These are phyloP conservation scores for Rhododendron mucronatum DNA, from an alignment of 148 eudicot genomes.

Conservation along the genomic window DNA sequence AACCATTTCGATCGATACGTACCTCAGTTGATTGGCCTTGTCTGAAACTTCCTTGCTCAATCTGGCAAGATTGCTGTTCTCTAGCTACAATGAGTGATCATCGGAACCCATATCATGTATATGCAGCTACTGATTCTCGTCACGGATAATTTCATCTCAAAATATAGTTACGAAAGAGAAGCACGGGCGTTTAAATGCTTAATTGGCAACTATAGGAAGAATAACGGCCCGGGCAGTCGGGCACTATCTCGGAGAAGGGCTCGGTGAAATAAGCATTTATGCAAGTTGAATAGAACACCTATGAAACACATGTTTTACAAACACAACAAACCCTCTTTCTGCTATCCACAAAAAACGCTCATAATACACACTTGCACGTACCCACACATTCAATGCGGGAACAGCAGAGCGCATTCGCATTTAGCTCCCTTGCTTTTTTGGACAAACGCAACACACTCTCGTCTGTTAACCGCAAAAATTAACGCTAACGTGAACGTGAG, in stretches of 20 bases:
- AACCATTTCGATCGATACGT: not conserved
- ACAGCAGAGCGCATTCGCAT: not conserved
- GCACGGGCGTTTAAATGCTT: not conserved
- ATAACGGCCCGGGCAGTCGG: no score
- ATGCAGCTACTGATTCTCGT: not conserved
- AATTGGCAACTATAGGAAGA: not conserved
- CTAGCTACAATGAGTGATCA: slow-evolving; percentile 26
- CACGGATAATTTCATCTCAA: not conserved
- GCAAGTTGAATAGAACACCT: no score
- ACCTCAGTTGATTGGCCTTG: slow-evolving; percentile 43
- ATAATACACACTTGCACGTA: not conserved
- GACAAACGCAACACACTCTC: not conserved
- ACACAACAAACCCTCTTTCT: not conserved
- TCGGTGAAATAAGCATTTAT: not conserved
- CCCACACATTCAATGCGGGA: not conserved
- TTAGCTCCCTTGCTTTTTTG: not conserved
- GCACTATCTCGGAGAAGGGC: no score
- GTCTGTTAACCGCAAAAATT: not conserved
- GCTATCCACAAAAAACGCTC: not conserved
- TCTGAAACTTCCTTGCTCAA: slow-evolving; percentile 46
- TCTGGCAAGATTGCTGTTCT: slow-evolving; percentile 27
- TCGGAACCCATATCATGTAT: not conserved
- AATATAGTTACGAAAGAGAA: not conserved
- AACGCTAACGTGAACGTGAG: not conserved
- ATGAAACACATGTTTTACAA: no score